A percentile compares a stretch with the other conserved stretches of the same genome.
phyloP scores from a whole-genome alignment of 805 yeast genomes.

The Clavispora phyllophila region DNA sequence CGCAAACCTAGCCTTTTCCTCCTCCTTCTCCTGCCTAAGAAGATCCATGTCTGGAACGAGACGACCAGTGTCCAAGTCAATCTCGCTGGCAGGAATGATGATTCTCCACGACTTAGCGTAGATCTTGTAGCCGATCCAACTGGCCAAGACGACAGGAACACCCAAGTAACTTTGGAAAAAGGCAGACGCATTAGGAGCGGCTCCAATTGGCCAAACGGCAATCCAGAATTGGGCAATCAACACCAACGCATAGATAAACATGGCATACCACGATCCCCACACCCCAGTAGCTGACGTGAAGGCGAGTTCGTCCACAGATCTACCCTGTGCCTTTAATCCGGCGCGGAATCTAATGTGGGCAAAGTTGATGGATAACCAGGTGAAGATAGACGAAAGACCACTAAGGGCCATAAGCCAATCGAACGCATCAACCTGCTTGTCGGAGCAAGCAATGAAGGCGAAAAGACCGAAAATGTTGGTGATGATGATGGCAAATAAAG shows the following conservation, averaged over 20 bases:
- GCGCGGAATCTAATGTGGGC: constrained; percentile 4
- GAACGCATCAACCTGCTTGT: constrained; percentile 1
- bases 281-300: background rate
- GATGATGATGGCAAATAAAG: constrained; percentile 1
- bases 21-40: constrained; percentile 22
- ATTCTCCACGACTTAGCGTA: constrained; percentile 31
- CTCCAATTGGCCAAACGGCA: constrained; percentile 67
- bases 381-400: constrained; percentile 4
- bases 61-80: constrained; percentile 30
- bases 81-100: constrained; percentile 21
- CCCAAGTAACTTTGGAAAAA: constrained; percentile 66
- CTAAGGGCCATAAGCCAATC: constrained; percentile 1
- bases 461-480: constrained; percentile 2
- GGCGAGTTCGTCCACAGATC: background rate
- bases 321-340: background rate
- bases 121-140: constrained; percentile 52
- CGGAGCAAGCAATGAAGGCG: constrained; percentile 3
- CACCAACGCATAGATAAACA: constrained; percentile 42
- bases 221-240: constrained; percentile 79
- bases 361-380: constrained; percentile 3
- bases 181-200: constrained; percentile 43
- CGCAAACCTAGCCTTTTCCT: constrained; percentile 6
- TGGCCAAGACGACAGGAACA: constrained; percentile 51
- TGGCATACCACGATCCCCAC: constrained; percentile 2
- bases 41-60: constrained; percentile 25